Evolutionary conservation across 305 asterid species (phyloP), one percentile per base, ranked within the genome.

Genomic region (Rubia occidens): DNA sequence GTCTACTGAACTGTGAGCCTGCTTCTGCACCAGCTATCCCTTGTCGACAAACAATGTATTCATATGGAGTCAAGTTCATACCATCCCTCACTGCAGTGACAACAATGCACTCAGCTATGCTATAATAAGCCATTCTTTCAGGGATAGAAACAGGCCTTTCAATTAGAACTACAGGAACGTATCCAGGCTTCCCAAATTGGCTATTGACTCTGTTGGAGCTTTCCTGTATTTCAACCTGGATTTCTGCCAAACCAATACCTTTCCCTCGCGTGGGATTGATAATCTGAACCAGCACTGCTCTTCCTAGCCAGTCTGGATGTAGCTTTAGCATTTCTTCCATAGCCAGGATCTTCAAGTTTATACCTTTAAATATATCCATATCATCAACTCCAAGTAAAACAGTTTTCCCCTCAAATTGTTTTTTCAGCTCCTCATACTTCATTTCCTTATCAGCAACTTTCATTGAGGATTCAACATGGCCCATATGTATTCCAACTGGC

Each of bases 61-160:
- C 97, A 60, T 92, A 92, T 58, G 98, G 98, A 64, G 93, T 88
- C 80, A 89, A 80, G 76, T 91, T 91, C 98, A 91, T 86, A 78
- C 98, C 98, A 78, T 91, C 98, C 74, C 98, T 77, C 61, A 92
- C 97, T 17, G 98, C 98, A 37, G 96, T 88, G 75, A 92, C 98
- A 70, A 85, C 95, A 59, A 90, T 96, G 84, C 98, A 92, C 78
- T 92, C 98, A 74, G 98, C 96, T 72, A 90, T 78, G 47, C 88
- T 85, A 76, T 88, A 90, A 76, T 89, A 92, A 49, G 96, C 95
- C 91, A 90, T 85, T 74, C 91, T 84, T 82, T 92, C 98, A 68
- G 90, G 80, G 66, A 81, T 85, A 73, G 93, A 80, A 71, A 89
- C 73, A 60, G 94, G 66, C 55, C 83, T 84, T 43, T 86, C 81